These are phyloP conservation scores for Erigeron canadensis DNA, from an alignment of 129 eudicot genomes.

Conservation along the genomic window DNA sequence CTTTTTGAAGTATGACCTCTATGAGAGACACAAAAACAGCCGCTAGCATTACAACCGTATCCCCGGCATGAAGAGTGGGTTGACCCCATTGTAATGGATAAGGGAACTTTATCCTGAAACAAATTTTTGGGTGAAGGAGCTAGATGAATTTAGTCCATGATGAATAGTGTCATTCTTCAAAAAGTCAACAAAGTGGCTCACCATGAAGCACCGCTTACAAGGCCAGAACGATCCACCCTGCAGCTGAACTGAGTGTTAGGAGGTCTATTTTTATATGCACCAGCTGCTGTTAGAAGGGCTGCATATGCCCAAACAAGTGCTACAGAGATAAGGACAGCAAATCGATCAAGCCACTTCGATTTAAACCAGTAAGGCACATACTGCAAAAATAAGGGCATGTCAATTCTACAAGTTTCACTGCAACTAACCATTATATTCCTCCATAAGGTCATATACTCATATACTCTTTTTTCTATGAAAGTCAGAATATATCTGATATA, in stretches of 20 bases:
- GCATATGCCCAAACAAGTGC: conserved; percentile 84
- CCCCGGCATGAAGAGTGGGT: conserved; percentile 68
- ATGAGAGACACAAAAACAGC: conserved; percentile 82
- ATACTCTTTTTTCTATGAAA: too few relatives aligned
- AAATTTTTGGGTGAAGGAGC: not conserved
- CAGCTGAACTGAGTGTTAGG: conserved; percentile 82
- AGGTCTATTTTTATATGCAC: conserved; percentile 73
- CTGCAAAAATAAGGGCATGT: conserved; percentile 40
- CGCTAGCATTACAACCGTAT: conserved; percentile 71
- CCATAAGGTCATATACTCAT: too few relatives aligned
- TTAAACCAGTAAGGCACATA: conserved; percentile 51
- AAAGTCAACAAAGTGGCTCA: conserved; percentile 29
- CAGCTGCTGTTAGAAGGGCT: conserved; percentile 78
- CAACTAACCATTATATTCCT: not conserved
- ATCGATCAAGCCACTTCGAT: conserved; percentile 58
- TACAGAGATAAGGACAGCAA: conserved; percentile 66
- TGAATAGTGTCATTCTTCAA: not conserved
- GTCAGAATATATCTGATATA: too few relatives aligned
- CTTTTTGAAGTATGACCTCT: conserved; percentile 47
- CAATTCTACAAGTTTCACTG: not conserved
- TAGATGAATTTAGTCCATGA: not conserved
- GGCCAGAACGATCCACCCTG: conserved; percentile 91
- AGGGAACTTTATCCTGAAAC: conserved; percentile 81
- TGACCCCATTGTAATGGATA: conserved; percentile 97
- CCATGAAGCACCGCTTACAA: conserved; percentile 79